Evolutionary conservation across 1,284 basidiomycete genomes (phyloP).

Genomic region (Cryptococcus sp.): DNA sequence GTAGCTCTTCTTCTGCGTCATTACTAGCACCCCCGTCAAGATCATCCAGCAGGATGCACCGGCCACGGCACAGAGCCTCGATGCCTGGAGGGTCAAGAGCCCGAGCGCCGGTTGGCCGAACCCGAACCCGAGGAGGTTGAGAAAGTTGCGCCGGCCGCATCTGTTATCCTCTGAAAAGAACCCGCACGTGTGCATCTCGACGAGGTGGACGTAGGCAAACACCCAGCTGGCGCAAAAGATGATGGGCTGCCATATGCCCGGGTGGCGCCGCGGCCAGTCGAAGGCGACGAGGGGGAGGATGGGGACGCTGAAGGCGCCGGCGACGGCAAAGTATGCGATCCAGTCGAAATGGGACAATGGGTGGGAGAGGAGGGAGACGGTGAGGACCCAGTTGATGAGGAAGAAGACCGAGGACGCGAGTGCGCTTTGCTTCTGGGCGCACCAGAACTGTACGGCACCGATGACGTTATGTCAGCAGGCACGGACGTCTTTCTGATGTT

Average conservation of each 20-base stretch:
- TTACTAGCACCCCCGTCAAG: slow-evolving; percentile 55
- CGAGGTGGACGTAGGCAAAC: slow-evolving; percentile 37
- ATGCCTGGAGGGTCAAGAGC: slow-evolving; percentile 68
- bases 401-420: slow-evolving; percentile 36
- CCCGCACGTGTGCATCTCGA: slow-evolving; percentile 39
- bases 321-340: slow-evolving; percentile 36
- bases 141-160: slow-evolving; percentile 30
- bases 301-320: slow-evolving; percentile 43
- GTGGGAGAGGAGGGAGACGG: slow-evolving; percentile 25
- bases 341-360: slow-evolving; percentile 29
- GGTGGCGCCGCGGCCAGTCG: slow-evolving; percentile 36
- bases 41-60: slow-evolving; percentile 60
- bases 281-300: slow-evolving; percentile 37
- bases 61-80: slow-evolving; percentile 63
- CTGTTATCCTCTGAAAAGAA: slow-evolving; percentile 27
- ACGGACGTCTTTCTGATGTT: no score
- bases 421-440: slow-evolving; percentile 38
- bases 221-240: slow-evolving; percentile 40
- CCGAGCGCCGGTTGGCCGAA: slow-evolving; percentile 70
- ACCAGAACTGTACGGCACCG: slow-evolving; percentile 30
- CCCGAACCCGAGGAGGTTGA: slow-evolving; percentile 41
- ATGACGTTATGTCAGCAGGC: neutral
- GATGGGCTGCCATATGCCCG: slow-evolving; percentile 38
- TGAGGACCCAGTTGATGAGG: slow-evolving; percentile 40
- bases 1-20: slow-evolving; percentile 45